Evolutionary conservation across 495 filamentous ascomycete species (phyloP), one percentile per base, ranked within the genome.

Genomic region (Tuber aestivum): DNA sequence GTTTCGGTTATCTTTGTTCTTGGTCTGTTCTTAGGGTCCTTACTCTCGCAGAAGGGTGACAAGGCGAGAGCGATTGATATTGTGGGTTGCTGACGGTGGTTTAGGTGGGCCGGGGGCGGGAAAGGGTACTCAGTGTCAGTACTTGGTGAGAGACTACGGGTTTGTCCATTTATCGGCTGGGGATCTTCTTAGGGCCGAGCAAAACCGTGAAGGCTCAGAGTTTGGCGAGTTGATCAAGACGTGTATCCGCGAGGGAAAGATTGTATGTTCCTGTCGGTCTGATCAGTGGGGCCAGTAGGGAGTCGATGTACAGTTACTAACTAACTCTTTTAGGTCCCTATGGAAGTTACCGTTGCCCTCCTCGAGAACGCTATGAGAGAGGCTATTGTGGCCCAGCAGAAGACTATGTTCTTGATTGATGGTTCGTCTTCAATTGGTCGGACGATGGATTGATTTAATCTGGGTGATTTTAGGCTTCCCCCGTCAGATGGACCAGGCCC

Each of bases 261-360:
- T 99, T 84, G 95, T 99, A 77, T 68, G 77, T 72, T 61, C 50
- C n/a, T 18, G 61, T 42, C 23, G 10, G 20, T 23, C 21, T 69
- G 38, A 16, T 32, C 23, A 72, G 68, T 44, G 44, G 69, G 50
- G 21, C 23, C n/a, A 27, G 27, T 41, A 32, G 56, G 38, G 65
- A 18, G 65, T 12, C 6, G 44, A 38, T 69, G 38, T 65, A 3
- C 12, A 21, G 71, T 50, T 74, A 69, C 72, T 42, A 5, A 35
- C 27, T 41, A 21, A 23, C 23, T 12, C 6, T 14, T 70, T 5
- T 23, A 79, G 77, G 77, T 79, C 71, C 95, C 95, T 16, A 97
- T 97, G 95, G 95, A 98, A 83, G 94, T 99, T 35, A 99, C 95
- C n/a, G 91, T 99, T 50, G 90, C 92, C 41, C 84, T 99, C 23